Base-by-base conservation (phyloP, 2,329 filamentous ascomycete species). In the Fusarium begoniae region DNA sequence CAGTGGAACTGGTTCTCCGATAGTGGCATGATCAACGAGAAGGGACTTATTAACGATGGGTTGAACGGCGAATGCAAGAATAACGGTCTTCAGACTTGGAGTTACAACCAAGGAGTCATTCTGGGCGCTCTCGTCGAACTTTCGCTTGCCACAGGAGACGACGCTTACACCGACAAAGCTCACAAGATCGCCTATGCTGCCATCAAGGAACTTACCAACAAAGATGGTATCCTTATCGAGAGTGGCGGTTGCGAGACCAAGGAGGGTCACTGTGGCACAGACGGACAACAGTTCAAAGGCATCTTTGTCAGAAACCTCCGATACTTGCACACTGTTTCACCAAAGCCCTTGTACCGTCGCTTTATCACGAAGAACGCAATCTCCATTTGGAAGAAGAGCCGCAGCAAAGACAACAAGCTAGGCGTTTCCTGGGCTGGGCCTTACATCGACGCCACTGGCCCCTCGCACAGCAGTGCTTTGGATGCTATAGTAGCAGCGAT, bases 241-340 rank as follows among this genome's bases (percentile, higher is more conserved):
- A 75, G 77, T 14, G 81, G 81, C 69, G 73, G 79, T 41, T 84
- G 82, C 64, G 82, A 84, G 68, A 76, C 79, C 24, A 65, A 73
- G 20, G 57, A 72, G 14, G 80, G 80, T 45, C 74, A 83, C 72
- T 88, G 85, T 61, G 84, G 83, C 17, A 79, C 77, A 24, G 87
- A 91, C 67, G 87, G 85, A 4, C 85, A 88, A 40, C 90, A 93
- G 77, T 94, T 94, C 86, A 94, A 94, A 81, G 92, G 92, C 8
- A 85, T 94, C 41, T 93, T 94, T 72, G 85, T 89, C 22, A 87
- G 91, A 26, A 93, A 93, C 77, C 82, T 94, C 26, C 85, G 86
- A 40, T 87, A 88, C 62, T 81, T 94, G 40, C 84, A 92, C 28
- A 77, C 82, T 2, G 87, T 81, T 6, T 86, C 85, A 3, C 87